Base-by-base conservation (phyloP, 257 asterid genomes). In the Solanum virginianum region DNA sequence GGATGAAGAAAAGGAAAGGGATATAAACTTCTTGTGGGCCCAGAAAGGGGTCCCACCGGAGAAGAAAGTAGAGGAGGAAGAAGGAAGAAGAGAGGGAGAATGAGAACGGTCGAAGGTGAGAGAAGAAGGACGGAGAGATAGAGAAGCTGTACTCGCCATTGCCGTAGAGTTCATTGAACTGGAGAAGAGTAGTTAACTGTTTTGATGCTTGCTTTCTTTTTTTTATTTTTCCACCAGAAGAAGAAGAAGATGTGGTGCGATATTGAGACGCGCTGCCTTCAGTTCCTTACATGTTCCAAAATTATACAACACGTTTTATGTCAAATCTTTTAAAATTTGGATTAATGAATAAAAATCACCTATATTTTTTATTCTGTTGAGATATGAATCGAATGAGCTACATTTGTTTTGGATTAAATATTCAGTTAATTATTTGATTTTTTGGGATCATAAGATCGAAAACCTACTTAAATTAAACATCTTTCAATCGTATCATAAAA, bases 31-130 rank as follows among this genome's bases (percentile, higher is more conserved):
- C 83, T 80, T 79, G 86, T 87, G 90, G 80, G 91, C 85, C 92
- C 90, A 88, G 12, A 77, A 57, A 63, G 62, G 86, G 81, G 90
- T 74, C 87, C 95, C 96, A 20, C 95, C 94, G 0, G 92, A 84
- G 62, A 89, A 82, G 87, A 89, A 90, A 65, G 85, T 81, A 81
- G 96, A 91, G 82, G 92, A 91, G 70, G 92, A 94, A 87, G 89
- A 85, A 26, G 77, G 86, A 57, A 63, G 91, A 81, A 86, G 86
- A 66, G 22, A 66, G 7, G 79, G 53, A 69, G 79, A 69, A 69
- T 69, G 79, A 13, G 75, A 68, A 4, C 47, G 49, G 22, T 32
- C 49, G 47, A 41, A 16, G 49, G 41, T 0, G 11, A 26, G 43
- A 68, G 75, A 68, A 8, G 75, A 68, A 32, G 49, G 87, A 16